A percentile compares a stretch with the other conserved stretches of the same genome.
These are phyloP conservation scores for Leccinum broughii DNA, from an alignment of 768 basidiomycete genomes.

Conservation along the genomic window DNA sequence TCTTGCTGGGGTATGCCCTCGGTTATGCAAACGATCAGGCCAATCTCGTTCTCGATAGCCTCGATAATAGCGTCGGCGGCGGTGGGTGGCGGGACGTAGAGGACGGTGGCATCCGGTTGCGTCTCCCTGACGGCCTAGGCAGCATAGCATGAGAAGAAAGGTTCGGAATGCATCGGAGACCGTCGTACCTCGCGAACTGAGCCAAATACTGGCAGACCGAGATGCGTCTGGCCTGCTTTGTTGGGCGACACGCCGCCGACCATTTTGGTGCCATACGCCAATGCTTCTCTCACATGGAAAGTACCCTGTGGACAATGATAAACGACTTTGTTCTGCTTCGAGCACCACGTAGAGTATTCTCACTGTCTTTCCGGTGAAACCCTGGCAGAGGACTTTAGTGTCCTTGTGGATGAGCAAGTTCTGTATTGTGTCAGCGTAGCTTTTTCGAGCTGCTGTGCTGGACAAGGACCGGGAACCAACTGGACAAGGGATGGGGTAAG, in stretches of 20 bases:
- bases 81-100: constrained; percentile 96
- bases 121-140: constrained; percentile 81
- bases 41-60: constrained; percentile 98
- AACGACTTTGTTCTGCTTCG: neutral
- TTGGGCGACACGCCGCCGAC: constrained; percentile 96
- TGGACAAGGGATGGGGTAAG: constrained; percentile 22
- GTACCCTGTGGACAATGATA: constrained; percentile 63
- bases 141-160: constrained; percentile 9
- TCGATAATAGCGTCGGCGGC: constrained; percentile 98
- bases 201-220: constrained; percentile 94
- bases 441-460: constrained; percentile 66
- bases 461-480: constrained; percentile 81
- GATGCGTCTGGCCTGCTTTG: constrained; percentile 94
- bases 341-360: constrained; percentile 19
- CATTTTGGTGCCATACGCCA: constrained; percentile 96
- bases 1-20: constrained; percentile 98
- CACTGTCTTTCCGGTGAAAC: constrained; percentile 96
- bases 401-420: constrained; percentile 94
- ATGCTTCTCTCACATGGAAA: constrained; percentile 92
- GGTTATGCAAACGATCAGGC: constrained; percentile 96
- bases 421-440: constrained; percentile 86
- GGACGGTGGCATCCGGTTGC: constrained; percentile 89
- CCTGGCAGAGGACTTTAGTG: constrained; percentile 90
- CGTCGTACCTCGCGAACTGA: constrained; percentile 77
- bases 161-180: neutral